phyloP scores from a whole-genome alignment of 257 asterid species.

The Solanum appendiculatum region DNA sequence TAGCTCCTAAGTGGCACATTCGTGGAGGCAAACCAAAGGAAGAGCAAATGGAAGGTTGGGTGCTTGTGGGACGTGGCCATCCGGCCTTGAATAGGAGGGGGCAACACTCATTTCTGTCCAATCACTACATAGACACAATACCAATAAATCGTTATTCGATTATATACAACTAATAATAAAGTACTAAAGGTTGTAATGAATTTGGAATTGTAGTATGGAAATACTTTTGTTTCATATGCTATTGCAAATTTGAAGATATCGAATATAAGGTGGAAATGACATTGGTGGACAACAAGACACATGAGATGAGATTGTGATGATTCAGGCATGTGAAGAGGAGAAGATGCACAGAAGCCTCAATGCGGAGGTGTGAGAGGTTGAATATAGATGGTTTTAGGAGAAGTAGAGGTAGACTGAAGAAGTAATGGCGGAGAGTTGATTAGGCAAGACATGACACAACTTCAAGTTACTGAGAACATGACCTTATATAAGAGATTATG shows the following conservation, averaged over 20 bases:
- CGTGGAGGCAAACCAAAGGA: neutral
- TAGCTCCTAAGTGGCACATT: neutral
- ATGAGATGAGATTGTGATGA: neutral
- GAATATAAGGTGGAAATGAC: no score
- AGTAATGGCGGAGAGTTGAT: no score
- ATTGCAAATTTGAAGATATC: neutral
- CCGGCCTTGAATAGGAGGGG: neutral
- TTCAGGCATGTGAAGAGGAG: neutral
- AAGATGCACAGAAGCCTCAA: neutral
- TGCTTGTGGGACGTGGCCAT: constrained; percentile 3
- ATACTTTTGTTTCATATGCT: neutral
- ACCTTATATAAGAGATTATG: neutral
- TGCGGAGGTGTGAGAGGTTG: neutral
- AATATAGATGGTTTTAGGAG: neutral
- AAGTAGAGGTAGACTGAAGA: no score
- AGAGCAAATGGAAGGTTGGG: constrained; percentile 6
- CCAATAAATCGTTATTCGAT: neutral
- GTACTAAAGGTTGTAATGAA: neutral
- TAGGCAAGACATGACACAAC: neutral
- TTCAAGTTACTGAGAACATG: neutral
- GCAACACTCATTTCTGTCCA: neutral
- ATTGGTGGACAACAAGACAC: neutral
- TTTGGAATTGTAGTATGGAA: neutral
- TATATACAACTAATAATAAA: neutral
- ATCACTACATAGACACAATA: neutral